Conservation (phyloP, 2,329 filamentous ascomycete genomes). For the Paradendryphiella salina region DNA sequence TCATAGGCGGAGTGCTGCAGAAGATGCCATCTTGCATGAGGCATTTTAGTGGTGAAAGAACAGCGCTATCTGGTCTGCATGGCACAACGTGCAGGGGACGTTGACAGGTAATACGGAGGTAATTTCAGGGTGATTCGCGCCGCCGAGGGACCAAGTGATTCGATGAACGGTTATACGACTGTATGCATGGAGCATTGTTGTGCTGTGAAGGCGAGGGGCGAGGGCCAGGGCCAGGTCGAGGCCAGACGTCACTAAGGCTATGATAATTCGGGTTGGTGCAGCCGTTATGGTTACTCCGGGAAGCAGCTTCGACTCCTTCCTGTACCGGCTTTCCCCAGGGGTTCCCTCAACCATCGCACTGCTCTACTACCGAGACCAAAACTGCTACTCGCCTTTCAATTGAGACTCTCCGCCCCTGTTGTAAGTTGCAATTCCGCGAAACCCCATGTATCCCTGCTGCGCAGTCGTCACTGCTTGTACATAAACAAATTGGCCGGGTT, state of each 20-base stretch:
- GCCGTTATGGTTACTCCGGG: constrained; percentile 24
- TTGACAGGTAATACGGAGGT: neutral
- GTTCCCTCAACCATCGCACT: constrained; percentile 11
- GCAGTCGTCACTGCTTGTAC: constrained; percentile 26
- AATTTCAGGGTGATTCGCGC: constrained; percentile 7
- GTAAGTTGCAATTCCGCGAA: constrained; percentile 25
- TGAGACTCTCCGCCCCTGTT: constrained; percentile 14
- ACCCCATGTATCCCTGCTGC: constrained; percentile 22
- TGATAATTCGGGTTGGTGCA: constrained; percentile 16
- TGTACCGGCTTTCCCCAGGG: constrained; percentile 11
- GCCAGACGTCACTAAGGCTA: constrained; percentile 24
- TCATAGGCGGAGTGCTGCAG: too few species aligned
- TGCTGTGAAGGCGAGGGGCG: constrained; percentile 5
- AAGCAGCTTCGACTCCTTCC: constrained; percentile 12
- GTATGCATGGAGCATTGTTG: constrained; percentile 7
- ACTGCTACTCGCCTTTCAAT: neutral
- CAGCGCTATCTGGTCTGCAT: neutral
- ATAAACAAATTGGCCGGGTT: constrained; percentile 31
- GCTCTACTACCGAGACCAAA: neutral
- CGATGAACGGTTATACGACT: constrained; percentile 4
- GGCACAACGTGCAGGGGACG: neutral
- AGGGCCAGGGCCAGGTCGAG: constrained; percentile 6
- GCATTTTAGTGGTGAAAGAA: neutral
- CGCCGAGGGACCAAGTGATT: neutral
- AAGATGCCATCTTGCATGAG: too few species aligned